Evolutionary conservation across 306 rosid genomes (phyloP).

Genomic region (Echinosophora koreensis): DNA sequence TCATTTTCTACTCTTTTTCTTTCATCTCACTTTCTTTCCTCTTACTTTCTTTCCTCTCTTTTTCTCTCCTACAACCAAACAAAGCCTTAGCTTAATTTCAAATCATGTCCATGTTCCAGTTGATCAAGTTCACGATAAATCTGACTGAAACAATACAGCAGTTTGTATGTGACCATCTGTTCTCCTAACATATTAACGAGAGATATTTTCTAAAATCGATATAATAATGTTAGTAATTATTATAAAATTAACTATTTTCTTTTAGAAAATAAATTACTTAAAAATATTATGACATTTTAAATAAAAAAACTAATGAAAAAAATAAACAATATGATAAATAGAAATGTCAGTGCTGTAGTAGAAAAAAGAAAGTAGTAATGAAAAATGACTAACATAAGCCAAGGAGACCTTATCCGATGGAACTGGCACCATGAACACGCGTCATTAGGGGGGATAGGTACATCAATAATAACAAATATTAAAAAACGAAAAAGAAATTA

Average conservation of each 20-base stretch:
- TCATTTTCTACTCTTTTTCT: too few species aligned
- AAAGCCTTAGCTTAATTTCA: too few species aligned
- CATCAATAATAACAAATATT: slow-evolving; percentile 9
- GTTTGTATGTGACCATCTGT: background rate
- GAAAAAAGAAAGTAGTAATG: too few species aligned
- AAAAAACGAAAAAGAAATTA: background rate
- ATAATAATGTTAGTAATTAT: background rate
- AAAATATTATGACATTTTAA: background rate
- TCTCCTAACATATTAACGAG: background rate
- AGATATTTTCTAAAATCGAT: background rate
- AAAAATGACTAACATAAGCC: slow-evolving; percentile 43
- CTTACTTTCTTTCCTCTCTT: too few species aligned
- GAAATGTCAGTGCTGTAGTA: background rate
- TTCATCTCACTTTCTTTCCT: too few species aligned
- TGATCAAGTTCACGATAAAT: too few species aligned
- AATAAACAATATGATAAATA: background rate
- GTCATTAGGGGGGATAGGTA: slow-evolving; percentile 56
- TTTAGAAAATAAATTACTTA: background rate
- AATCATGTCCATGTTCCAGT: background rate
- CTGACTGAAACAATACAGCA: background rate
- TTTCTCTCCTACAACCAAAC: too few species aligned
- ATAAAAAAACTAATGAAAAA: background rate
- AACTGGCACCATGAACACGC: slow-evolving; percentile 47
- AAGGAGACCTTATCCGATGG: slow-evolving; percentile 62
- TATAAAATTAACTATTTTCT: background rate